Evolutionary conservation across 2,329 filamentous ascomycete genomes (phyloP), one percentile per base, ranked within the genome.

Genomic region (Lojkania enalia): DNA sequence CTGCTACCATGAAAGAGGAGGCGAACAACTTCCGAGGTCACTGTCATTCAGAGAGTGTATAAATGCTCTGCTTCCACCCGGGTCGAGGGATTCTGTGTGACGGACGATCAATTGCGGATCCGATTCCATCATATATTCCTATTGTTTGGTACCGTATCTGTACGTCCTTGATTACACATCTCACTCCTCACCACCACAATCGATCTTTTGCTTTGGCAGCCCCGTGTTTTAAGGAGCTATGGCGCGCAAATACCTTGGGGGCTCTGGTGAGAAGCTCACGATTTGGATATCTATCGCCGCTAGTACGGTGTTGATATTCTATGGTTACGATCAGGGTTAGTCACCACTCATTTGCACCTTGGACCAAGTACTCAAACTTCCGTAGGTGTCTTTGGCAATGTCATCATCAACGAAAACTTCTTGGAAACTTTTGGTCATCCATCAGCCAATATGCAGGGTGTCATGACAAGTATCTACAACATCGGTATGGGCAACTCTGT

Each of bases 231-330:
- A 16, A 33, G 15, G 9, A 16, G 16, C 9, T 20, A 72, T 80
- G 73, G 69, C 70, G 20, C 71, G 71, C 33, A 74, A 71, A 54
- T 79, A 78, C 47, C 71, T 78, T 37, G 77, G 76, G 49, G 76
- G 76, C 23, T 77, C 75, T 31, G 77, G 77, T 21, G 70, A 76
- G 47, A 60, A 66, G 20, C 66, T 79, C n/a, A 79, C 76, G 1
- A 66, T 79, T 13, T 78, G 76, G 76, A 78, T 79, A 31, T 76
- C 73, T 4, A 63, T 79, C 14, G 75, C 76, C 11, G 74, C 76
- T 1, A 74, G 71, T 1, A 79, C 75, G 0, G 75, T 78, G 3
- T 61, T 78, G 16, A 66, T 78, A 42, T 78, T 79, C 55, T 79
- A 78, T 48, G 75, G 71, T 4, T 66, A 67, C 41, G 64, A 67